phyloP scores from a whole-genome alignment of 345 rosid species.

The Brassica incana region DNA sequence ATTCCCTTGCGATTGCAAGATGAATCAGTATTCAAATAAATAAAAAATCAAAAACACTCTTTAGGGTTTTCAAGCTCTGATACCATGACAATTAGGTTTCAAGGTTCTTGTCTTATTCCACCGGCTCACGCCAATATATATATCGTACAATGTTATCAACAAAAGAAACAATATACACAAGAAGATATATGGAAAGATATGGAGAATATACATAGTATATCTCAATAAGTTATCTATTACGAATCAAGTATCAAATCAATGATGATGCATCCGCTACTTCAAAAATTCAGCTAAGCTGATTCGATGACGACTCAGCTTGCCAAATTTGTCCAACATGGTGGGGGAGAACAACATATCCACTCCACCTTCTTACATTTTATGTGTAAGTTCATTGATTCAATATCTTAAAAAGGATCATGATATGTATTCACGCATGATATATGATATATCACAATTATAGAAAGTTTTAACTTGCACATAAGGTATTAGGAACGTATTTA shows the following conservation, averaged over 20 bases:
- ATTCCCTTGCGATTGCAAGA: too few relatives aligned
- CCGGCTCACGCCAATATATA: too few relatives aligned
- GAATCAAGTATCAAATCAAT: conserved; percentile 24
- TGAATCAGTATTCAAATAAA: too few relatives aligned
- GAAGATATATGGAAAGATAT: too few relatives aligned
- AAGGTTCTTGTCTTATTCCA: too few relatives aligned
- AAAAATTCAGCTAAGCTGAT: conserved; percentile 17
- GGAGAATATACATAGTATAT: too few relatives aligned
- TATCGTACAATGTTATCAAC: too few relatives aligned
- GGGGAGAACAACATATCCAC: conserved; percentile 18
- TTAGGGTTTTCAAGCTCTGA: too few relatives aligned
- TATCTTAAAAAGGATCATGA: conserved; percentile 1
- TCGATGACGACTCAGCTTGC: conserved; percentile 31
- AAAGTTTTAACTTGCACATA: background rate
- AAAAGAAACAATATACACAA: too few relatives aligned
- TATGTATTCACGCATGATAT: background rate
- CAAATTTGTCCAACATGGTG: conserved; percentile 27
- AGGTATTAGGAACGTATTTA: background rate
- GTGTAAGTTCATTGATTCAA: conserved; percentile 5
- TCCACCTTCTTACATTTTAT: conserved; percentile 3
- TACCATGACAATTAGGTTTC: too few relatives aligned
- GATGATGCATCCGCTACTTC: conserved; percentile 9
- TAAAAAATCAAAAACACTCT: too few relatives aligned
- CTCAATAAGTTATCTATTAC: too few relatives aligned
- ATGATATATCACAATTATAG: conserved; percentile 4